phyloP scores from a whole-genome alignment of 1,139 yeast species.

The Scheffersomyces cryptocercus region DNA sequence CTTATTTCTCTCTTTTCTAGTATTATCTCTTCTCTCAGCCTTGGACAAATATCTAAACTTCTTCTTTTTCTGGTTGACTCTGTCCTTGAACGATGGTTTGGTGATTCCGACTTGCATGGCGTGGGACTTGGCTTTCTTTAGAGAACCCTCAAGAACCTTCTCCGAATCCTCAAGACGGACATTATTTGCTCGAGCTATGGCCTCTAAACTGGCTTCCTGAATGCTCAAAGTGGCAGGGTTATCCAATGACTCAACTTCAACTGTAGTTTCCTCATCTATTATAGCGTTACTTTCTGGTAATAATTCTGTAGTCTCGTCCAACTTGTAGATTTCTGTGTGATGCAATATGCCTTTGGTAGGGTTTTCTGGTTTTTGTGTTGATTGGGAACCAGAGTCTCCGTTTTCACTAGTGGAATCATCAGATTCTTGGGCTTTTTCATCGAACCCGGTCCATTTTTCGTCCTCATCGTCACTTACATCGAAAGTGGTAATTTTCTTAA shows the following conservation, averaged over 20 bases:
- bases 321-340: slow-evolving; percentile 44
- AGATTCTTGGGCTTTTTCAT: slow-evolving; percentile 12
- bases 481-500: slow-evolving; percentile 42
- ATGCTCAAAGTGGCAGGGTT: slow-evolving; percentile 41
- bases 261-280: slow-evolving; percentile 58
- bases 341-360: slow-evolving; percentile 40
- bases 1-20: slow-evolving; percentile 52
- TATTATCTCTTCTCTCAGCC: slow-evolving; percentile 70
- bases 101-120: slow-evolving; percentile 62
- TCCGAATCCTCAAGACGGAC: slow-evolving; percentile 63
- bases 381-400: slow-evolving; percentile 8
- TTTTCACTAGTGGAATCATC: slow-evolving; percentile 21
- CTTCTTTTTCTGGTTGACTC: slow-evolving; percentile 58
- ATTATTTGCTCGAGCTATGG: slow-evolving; percentile 59
- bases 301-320: slow-evolving; percentile 36
- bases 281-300: slow-evolving; percentile 47
- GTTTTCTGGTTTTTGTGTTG: slow-evolving; percentile 6
- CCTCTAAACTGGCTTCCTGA: slow-evolving; percentile 44
- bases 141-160: slow-evolving; percentile 62
- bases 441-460: slow-evolving; percentile 22
- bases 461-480: slow-evolving; percentile 37
- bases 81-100: slow-evolving; percentile 35
- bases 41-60: slow-evolving; percentile 86
- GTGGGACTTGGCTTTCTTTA: slow-evolving; percentile 70
- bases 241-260: slow-evolving; percentile 57